Percentiles rank a stretch among this genome's conserved stretches.
These are phyloP conservation scores for Arthroderma uncinatum DNA, from an alignment of 2,329 filamentous ascomycete genomes.

Conservation along the genomic window DNA sequence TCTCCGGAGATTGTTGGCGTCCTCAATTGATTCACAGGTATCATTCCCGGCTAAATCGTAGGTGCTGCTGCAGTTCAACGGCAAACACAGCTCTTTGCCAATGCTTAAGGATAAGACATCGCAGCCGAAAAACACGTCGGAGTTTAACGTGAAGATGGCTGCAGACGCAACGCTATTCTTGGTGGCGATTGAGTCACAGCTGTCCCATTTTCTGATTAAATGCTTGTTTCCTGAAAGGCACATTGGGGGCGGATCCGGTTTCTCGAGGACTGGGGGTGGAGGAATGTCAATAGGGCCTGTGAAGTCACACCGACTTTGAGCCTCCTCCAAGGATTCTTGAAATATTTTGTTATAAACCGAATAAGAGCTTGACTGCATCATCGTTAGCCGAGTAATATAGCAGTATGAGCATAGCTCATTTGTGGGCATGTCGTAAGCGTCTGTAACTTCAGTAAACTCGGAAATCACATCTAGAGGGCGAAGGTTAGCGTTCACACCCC, in stretches of 20 bases:
- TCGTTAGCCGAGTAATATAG: constrained; percentile 13
- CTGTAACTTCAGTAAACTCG: constrained; percentile 13
- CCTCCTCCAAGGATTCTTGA: constrained; percentile 4
- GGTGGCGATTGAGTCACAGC: constrained; percentile 14
- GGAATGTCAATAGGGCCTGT: constrained; percentile 3
- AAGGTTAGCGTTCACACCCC: background rate
- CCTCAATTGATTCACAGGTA: constrained; percentile 7
- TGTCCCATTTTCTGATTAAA: constrained; percentile 12
- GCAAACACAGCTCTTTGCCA: background rate
- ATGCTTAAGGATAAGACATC: background rate
- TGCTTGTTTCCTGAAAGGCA: constrained; percentile 13
- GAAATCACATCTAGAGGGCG: constrained; percentile 9
- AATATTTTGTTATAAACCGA: constrained; percentile 15
- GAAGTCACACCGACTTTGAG: constrained; percentile 6
- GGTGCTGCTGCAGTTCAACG: background rate
- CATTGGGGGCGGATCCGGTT: background rate
- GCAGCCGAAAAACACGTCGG: background rate
- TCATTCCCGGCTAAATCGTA: constrained; percentile 4
- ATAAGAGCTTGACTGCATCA: constrained; percentile 21
- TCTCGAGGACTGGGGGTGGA: background rate
- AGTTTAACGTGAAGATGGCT: background rate
- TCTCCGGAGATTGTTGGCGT: background rate
- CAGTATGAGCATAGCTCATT: constrained; percentile 20
- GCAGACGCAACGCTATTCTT: constrained; percentile 13
- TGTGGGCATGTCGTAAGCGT: constrained; percentile 15